phyloP scores from a whole-genome alignment of 2,329 filamentous ascomycete species.

The Paramyrothecium roridum region DNA sequence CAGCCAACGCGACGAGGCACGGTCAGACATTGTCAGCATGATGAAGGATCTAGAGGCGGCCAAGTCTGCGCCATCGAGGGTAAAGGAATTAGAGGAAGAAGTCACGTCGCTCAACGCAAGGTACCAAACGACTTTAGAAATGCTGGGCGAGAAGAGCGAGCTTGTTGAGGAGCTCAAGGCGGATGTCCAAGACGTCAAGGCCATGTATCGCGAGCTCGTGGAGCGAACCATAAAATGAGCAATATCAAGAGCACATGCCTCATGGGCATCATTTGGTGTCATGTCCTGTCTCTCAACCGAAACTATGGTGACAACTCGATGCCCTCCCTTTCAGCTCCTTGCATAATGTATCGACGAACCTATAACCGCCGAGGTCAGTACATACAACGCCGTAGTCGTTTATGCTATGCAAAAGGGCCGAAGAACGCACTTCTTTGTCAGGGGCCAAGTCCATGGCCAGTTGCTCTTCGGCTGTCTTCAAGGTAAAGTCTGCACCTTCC shows the following conservation, averaged over 20 bases:
- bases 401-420: not conserved
- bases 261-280: conserved; percentile 1
- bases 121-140: conserved; percentile 88
- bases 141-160: conserved; percentile 97
- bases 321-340: conserved; percentile 79
- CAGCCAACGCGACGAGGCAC: conserved; percentile 84
- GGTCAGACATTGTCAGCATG: conserved; percentile 83
- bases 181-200: conserved; percentile 90
- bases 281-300: conserved; percentile 10
- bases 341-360: conserved; percentile 74
- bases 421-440: conserved; percentile 67
- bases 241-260: not conserved
- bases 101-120: conserved; percentile 67
- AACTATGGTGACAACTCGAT: conserved; percentile 51
- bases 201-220: conserved; percentile 91
- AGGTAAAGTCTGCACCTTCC: conserved; percentile 77
- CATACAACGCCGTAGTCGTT: conserved; percentile 6
- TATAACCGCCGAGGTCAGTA: conserved; percentile 28
- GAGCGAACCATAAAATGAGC: conserved; percentile 72
- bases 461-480: conserved; percentile 68
- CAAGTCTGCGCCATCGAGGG: conserved; percentile 54
- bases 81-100: conserved; percentile 64
- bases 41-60: conserved; percentile 83
- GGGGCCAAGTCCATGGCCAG: conserved; percentile 80
- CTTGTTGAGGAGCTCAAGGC: conserved; percentile 84